These are phyloP conservation scores for Cetraspora pellucida DNA, from an alignment of 192 early-diverging fungal species.

Conservation along the genomic window DNA sequence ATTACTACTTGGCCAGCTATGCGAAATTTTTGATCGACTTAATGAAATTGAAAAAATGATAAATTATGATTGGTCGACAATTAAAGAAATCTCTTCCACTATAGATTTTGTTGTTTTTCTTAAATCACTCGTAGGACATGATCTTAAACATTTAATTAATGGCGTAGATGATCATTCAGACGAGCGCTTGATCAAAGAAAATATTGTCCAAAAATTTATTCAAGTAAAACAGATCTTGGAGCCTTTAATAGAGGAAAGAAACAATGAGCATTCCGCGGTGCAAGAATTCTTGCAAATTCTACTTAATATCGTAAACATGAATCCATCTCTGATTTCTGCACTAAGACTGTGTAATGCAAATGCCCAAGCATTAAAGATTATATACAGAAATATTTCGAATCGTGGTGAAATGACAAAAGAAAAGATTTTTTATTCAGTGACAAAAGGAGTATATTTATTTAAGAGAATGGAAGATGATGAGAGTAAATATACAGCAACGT, in stretches of 20 bases:
- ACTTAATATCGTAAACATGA: neutral
- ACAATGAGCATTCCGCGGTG: no score
- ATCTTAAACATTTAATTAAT: no score
- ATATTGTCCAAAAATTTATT: conserved; percentile 8
- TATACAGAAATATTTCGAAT: conserved; percentile 26
- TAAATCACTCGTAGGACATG: no score
- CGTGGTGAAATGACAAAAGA: conserved; percentile 30
- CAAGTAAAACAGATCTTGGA: conserved; percentile 26
- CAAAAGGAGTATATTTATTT: conserved; percentile 20
- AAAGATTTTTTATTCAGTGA: conserved; percentile 17
- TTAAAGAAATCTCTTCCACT: no score
- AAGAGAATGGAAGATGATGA: neutral
- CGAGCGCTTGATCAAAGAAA: conserved; percentile 27
- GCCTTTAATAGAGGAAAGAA: neutral
- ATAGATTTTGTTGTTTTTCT: no score
- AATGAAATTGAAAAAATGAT: no score
- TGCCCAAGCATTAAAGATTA: conserved; percentile 12
- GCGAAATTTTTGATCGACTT: no score
- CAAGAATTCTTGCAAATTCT: neutral
- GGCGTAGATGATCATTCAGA: conserved; percentile 22
- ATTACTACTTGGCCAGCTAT: no score
- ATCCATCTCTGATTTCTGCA: neutral
- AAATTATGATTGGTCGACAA: no score
- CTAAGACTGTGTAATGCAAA: neutral
- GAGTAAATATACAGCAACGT: neutral